Evolutionary conservation across 139 green algal species (phyloP), one percentile per base, ranked within the genome.

Genomic region (Zygnema circumcarinatum): DNA sequence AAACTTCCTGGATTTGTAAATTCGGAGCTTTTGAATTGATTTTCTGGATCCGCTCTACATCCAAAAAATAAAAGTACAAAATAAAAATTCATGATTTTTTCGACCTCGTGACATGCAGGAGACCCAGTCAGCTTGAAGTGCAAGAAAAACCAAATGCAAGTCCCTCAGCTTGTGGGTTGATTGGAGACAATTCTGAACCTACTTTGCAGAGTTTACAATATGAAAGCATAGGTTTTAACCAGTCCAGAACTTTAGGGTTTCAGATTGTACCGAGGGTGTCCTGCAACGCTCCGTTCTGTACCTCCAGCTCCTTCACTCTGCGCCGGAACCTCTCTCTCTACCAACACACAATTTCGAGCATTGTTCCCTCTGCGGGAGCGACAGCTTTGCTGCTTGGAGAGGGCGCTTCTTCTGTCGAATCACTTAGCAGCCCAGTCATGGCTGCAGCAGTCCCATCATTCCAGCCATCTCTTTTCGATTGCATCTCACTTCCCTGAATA

Each of bases 311-410:
- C 53, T 90, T 76, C 31, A 93, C 92, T 22, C 93, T 86, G 36
- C 76, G 72, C 1, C 93, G 84, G 39, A 98, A 94, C 56, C 96
- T 81, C 90, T 98, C 96, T 20, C 96, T 86, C 83, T 98, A 96
- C 33, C 85, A 92, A 79, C 91, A 94, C 73, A 98, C 83, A 38
- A 97, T 95, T 1, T 86, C 53, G 56, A 98, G 40, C 95, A 98
- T 97, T 2, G 35, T 74, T 25, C 76, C n/a, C 31, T 91, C 84
- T 31, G 25, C 25, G 25, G 35, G 56, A 29, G 73, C 52, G 1
- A 1, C 52, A 11, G 11, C 47, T 36, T n/a, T n/a, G 16, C 47
- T 62, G 47, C 47, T 16, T 25, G 7, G 47, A 7, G 47, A 62
- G 7, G 47, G 7, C 47, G 16, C 7, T 25, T 78, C 69, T 20